A percentile compares a stretch with the other conserved stretches of the same genome.
Conservation (phyloP, 2,329 filamentous ascomycete genomes). For the Xylariaceae sp. region DNA sequence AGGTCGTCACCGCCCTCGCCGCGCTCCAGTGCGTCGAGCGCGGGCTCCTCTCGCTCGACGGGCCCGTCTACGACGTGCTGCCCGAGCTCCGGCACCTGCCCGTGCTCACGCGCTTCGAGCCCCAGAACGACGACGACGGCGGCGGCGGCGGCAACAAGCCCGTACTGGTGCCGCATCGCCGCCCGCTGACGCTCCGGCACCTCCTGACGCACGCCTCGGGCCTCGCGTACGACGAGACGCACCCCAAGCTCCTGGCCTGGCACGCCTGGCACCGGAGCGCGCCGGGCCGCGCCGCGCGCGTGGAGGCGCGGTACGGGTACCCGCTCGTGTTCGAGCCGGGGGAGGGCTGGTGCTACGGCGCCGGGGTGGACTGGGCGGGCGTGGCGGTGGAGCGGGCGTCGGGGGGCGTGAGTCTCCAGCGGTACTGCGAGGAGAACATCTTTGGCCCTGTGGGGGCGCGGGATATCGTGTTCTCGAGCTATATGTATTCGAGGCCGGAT, state of each 20-base stretch:
- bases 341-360: slow-evolving; percentile 36
- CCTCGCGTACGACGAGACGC: slow-evolving; percentile 29
- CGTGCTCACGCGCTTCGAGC: slow-evolving; percentile 11
- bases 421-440: slow-evolving; percentile 15
- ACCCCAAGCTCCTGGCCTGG: slow-evolving; percentile 19
- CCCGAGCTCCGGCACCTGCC: slow-evolving; percentile 33
- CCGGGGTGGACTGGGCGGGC: slow-evolving; percentile 39
- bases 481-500: slow-evolving; percentile 12
- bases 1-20: slow-evolving; percentile 37
- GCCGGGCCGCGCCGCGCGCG: slow-evolving; percentile 6
- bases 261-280: slow-evolving; percentile 24
- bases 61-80: slow-evolving; percentile 34
- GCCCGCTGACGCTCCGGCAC: slow-evolving; percentile 9
- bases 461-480: slow-evolving; percentile 14
- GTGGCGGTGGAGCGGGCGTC: slow-evolving; percentile 12
- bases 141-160: not conserved
- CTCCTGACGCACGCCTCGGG: slow-evolving; percentile 16
- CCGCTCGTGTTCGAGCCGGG: slow-evolving; percentile 42
- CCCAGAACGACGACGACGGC: slow-evolving; percentile 10
- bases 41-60: slow-evolving; percentile 34
- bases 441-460: slow-evolving; percentile 9
- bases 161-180: slow-evolving; percentile 9
- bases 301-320: slow-evolving; percentile 25
- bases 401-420: slow-evolving; percentile 9
- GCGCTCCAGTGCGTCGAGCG: slow-evolving; percentile 40